Evolutionary conservation across 2,329 filamentous ascomycete genomes (phyloP), one percentile per base, ranked within the genome.

Genomic region (Ophiosphaerella korrae): DNA sequence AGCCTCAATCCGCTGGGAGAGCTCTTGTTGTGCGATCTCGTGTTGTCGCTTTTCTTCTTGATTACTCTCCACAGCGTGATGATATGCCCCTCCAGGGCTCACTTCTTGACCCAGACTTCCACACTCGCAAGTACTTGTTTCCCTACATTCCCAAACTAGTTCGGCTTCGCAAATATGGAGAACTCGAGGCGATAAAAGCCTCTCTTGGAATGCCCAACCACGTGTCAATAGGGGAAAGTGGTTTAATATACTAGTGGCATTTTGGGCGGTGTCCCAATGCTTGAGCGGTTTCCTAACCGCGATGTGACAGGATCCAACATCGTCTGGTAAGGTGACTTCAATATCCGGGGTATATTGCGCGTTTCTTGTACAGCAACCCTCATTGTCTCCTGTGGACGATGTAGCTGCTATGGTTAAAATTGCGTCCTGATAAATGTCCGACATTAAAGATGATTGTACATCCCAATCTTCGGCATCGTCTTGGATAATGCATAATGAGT

Each of bases 141-240:
- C 44, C 16, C 47, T 44, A 41, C 60, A 65, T 24, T 65, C 57
- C 57, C 58, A 64, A 2, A 59, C 42, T 2, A 65, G 47, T 41
- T 65, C 62, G 1, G 33, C 26, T 5, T 48, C 31, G 18, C 48
- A 53, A 26, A 57, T 58, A 32, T 63, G 58, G 2, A 65, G 44
- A 6, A 57, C 42, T 11, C 60, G 50, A 4, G 50, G 48, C 2
- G 60, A 54, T 7, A 63, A 42, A 3, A 62, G 39, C 16, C 58
- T 45, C 37, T 62, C 58, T 44, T 62, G 56, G 14, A 53, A 52
- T 1, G 53, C 58, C 56, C 56, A 62, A 5, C 42, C 58, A 23
- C 58, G 14, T 11, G 36, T 45, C 5, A 58, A 34, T 8, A 60
- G 38, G 1, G 53, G 53, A 31, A 54, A 55, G 21, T 48, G 40